A percentile compares a stretch with the other conserved stretches of the same genome.
These are phyloP conservation scores for Musa troglodytarum DNA, from an alignment of 176 grass and related monocot genomes.

Conservation along the genomic window DNA sequence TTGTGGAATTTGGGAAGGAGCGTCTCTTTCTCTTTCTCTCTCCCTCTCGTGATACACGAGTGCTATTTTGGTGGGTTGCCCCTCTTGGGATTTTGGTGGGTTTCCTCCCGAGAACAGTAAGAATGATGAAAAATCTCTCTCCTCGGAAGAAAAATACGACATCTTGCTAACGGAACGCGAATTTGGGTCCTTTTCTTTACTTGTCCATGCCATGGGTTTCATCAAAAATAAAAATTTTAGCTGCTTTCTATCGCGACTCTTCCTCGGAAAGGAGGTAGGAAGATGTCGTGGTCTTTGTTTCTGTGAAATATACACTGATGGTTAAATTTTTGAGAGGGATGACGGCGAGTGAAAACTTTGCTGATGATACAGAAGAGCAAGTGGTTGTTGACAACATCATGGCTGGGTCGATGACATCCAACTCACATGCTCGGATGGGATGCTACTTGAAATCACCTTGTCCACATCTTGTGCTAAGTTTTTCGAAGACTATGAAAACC, in stretches of 20 bases:
- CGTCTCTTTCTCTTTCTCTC: neutral
- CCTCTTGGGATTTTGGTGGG: neutral
- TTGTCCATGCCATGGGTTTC: neutral
- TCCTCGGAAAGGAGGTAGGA: neutral
- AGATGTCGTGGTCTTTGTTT: neutral
- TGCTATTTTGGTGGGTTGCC: neutral
- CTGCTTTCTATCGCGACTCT: neutral
- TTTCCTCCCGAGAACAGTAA: neutral
- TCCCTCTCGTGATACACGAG: neutral
- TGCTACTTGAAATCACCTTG: too few species aligned
- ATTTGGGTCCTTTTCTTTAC: too few species aligned
- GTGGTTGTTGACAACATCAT: too few species aligned
- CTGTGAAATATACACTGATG: neutral
- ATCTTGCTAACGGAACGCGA: too few species aligned
- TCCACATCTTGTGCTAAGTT: too few species aligned
- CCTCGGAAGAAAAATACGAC: neutral
- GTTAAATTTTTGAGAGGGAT: too few species aligned
- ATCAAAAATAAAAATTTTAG: neutral
- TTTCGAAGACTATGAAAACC: too few species aligned
- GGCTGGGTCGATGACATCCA: too few species aligned
- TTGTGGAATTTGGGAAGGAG: neutral
- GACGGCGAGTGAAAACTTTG: too few species aligned
- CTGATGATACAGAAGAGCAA: too few species aligned
- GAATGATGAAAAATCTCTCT: neutral
- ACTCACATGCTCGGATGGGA: too few species aligned